Percentiles rank a stretch among this genome's conserved stretches.
Evolutionary conservation across 208 protist species (phyloP).

Genomic region (Trichomonas vaginalis): DNA sequence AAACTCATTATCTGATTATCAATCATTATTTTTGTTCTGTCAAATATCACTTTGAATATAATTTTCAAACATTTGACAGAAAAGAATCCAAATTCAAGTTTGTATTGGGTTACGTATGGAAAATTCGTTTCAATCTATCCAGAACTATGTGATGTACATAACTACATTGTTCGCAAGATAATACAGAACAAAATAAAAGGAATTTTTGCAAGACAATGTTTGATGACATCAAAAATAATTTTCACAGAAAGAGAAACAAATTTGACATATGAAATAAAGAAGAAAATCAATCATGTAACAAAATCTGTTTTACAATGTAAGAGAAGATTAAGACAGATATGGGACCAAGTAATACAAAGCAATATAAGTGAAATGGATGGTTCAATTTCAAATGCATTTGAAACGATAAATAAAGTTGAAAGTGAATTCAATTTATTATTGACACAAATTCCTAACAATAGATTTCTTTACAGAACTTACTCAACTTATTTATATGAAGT

Average conservation of each 20-base stretch:
- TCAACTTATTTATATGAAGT: not conserved
- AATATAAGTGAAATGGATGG: not conserved
- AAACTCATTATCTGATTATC: no score
- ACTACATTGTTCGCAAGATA: not conserved
- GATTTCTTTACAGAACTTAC: not conserved
- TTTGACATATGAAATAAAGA: not conserved
- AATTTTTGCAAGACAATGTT: not conserved
- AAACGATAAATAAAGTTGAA: not conserved
- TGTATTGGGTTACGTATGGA: not conserved
- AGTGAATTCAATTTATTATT: not conserved
- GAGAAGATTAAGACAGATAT: not conserved
- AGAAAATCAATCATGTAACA: not conserved
- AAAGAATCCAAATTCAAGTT: not conserved
- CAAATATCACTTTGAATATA: no score
- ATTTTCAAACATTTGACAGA: not conserved
- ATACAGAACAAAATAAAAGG: not conserved
- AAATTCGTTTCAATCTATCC: not conserved
- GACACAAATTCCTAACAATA: not conserved
- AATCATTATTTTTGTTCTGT: no score
- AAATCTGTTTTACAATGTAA: not conserved
- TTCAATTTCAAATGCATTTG: not conserved
- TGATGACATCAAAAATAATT: not conserved
- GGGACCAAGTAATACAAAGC: not conserved
- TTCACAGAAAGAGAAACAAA: not conserved
- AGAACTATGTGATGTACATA: not conserved